Base-by-base conservation (phyloP, 768 basidiomycete genomes). In the Tulasnella sp. region DNA sequence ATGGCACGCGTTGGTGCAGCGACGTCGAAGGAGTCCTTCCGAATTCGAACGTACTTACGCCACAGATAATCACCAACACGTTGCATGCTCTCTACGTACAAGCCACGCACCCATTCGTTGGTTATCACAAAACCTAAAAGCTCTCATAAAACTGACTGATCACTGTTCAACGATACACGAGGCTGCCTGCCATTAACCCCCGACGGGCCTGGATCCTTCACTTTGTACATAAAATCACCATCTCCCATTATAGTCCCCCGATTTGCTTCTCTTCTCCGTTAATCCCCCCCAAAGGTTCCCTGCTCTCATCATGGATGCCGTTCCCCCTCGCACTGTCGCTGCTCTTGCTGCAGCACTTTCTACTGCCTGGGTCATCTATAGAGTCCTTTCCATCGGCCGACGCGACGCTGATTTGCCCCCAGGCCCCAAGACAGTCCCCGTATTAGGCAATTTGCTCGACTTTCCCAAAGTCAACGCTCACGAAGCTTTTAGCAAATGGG, bases 391-490 rank as follows among this genome's bases (percentile, higher is more conserved):
- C 68, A 72, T 72, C 71, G 71, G 71, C 17, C 19, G 22, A 42
- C 71, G 71, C 11, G 71, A 72, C 1, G 8, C 71, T 3, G 40
- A 72, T 36, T 38, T 72, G 14, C 71, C 71, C 2, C 71, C 71
- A 22, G 71, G 71, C 15, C 71, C 71, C 19, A 42, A 42, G 29
- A 39, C 71, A 6, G 40, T 45, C 1, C 72, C 72, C 8, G 31
- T 73, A 22, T 49, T 73, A 12, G 72, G 72, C 17, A 73, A 73
- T 19, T 45, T 73, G 37, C 42, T 58, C 72, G 52, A 49, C 52
- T 58, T 73, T 22, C 72, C 72, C 8, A 36, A 38, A 14, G 34
- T 37, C 42, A 73, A 52, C 34, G 40, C 72, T 42, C 42, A 73
- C 40, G 42, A 49, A 17, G 52, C 49, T 14, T 73, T 49, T n/a